Evolutionary conservation across 768 basidiomycete genomes (phyloP).

Genomic region (Hydnum rufescens): DNA sequence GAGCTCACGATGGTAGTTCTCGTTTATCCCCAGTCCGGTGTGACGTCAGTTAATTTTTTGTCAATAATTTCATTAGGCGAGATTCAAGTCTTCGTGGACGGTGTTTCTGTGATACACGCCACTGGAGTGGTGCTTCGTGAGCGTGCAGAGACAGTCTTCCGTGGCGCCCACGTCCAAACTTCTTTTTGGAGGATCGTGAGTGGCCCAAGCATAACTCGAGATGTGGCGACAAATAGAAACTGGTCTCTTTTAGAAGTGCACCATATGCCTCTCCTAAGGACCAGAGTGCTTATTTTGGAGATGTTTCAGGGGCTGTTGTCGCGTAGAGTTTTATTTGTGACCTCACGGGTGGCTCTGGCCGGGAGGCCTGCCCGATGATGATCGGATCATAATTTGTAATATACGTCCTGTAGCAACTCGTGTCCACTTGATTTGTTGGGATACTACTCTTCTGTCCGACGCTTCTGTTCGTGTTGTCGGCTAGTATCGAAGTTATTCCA

Average conservation of each 20-base stretch:
- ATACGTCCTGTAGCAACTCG: too few species aligned
- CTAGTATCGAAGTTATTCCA: too few species aligned
- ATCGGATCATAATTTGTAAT: too few species aligned
- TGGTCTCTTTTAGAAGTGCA: slow-evolving; percentile 19
- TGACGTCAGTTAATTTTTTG: not conserved
- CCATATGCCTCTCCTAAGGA: slow-evolving; percentile 11
- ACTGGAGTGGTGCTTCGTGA: slow-evolving; percentile 34
- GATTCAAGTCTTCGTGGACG: slow-evolving; percentile 44
- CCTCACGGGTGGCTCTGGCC: too few species aligned
- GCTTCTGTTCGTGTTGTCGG: too few species aligned
- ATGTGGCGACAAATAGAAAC: slow-evolving; percentile 18
- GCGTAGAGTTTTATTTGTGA: too few species aligned
- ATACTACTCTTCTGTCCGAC: too few species aligned
- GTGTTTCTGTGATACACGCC: slow-evolving; percentile 41
- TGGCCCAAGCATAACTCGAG: not conserved
- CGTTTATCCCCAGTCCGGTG: too few species aligned
- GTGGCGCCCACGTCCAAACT: slow-evolving; percentile 56
- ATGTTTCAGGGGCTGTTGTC: not conserved
- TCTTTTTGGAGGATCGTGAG: slow-evolving; percentile 44
- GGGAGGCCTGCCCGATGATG: too few species aligned
- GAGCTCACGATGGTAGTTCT: slow-evolving; percentile 40
- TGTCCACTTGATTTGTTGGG: too few species aligned
- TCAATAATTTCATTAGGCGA: slow-evolving; percentile 26
- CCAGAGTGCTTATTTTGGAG: not conserved
- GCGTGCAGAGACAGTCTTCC: slow-evolving; percentile 28